Evolutionary conservation across 2,329 filamentous ascomycete species (phyloP).

Genomic region (Herpomyces periplanetae): DNA sequence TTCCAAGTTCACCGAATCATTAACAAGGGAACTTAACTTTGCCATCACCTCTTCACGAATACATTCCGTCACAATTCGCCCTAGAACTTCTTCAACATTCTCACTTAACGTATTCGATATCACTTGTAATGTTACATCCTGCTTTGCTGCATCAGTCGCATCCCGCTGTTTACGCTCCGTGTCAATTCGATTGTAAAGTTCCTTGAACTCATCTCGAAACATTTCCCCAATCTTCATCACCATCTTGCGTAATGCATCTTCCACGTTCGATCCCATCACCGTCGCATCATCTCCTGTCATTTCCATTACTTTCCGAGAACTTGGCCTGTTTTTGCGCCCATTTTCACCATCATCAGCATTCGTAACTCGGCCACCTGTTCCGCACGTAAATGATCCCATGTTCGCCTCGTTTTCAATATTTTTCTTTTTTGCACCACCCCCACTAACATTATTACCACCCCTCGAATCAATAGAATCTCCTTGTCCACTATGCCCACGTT

Average conservation of each 20-base stretch:
- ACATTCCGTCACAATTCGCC: constrained; percentile 31
- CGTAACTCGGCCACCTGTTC: constrained; percentile 3
- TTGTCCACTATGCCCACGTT: too few species aligned
- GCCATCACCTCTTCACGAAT: constrained; percentile 36
- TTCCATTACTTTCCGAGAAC: constrained; percentile 17
- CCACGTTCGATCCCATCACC: too few species aligned
- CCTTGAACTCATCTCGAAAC: constrained; percentile 13
- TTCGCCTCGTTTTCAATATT: constrained; percentile 2
- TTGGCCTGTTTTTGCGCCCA: constrained; percentile 6
- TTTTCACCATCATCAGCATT: constrained; percentile 4
- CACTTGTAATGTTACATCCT: constrained; percentile 24
- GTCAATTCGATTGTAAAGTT: constrained; percentile 18
- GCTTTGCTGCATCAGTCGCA: constrained; percentile 20
- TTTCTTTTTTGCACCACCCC: constrained; percentile 1
- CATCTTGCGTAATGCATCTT: too few species aligned
- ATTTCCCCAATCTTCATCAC: constrained; percentile 14
- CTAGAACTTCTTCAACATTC: constrained; percentile 33
- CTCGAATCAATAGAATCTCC: too few species aligned
- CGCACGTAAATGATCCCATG: constrained; percentile 3
- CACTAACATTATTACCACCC: too few species aligned
- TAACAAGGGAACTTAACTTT: too few species aligned
- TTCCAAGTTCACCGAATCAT: too few species aligned
- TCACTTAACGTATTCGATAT: constrained; percentile 26
- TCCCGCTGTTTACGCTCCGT: constrained; percentile 26
- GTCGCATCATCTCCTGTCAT: too few species aligned